phyloP scores from a whole-genome alignment of 2,329 filamentous ascomycete species.

The Colletotrichum eremochloae region DNA sequence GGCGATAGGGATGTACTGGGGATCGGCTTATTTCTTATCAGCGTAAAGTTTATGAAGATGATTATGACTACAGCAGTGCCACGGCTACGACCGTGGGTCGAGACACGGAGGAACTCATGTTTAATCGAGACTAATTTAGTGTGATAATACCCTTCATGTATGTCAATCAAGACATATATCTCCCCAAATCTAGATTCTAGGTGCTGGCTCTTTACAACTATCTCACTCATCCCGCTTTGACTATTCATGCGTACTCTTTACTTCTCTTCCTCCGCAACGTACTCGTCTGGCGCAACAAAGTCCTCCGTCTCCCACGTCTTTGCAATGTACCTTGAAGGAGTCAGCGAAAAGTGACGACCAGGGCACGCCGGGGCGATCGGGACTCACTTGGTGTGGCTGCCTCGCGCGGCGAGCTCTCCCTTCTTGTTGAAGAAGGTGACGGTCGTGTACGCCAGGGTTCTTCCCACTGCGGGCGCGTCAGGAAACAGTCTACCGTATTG shows the following conservation, averaged over 20 bases:
- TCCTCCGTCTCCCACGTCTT: slow-evolving; percentile 54
- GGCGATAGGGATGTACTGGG: too few species aligned
- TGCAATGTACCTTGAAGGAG: slow-evolving; percentile 56
- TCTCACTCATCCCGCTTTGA: not conserved
- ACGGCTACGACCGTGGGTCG: not conserved
- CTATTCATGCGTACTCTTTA: not conserved
- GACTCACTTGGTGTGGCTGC: slow-evolving; percentile 75
- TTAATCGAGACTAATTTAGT: too few species aligned
- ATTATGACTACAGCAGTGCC: not conserved
- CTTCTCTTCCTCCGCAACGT: slow-evolving; percentile 49
- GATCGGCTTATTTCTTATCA: not conserved
- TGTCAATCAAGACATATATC: not conserved
- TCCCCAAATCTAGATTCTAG: not conserved
- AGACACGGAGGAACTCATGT: not conserved
- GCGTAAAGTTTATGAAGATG: not conserved
- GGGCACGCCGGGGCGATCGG: not conserved
- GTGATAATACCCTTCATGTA: not conserved
- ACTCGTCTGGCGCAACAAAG: slow-evolving; percentile 54
- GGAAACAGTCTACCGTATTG: accelerated
- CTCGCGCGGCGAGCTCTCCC: slow-evolving; percentile 71
- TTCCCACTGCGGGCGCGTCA: slow-evolving; percentile 64
- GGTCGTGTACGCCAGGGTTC: slow-evolving; percentile 72
- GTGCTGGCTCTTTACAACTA: not conserved
- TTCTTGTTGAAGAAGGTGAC: slow-evolving; percentile 71
- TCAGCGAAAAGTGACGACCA: not conserved